Percentiles rank a stretch among this genome's conserved stretches.
These are phyloP conservation scores for Stevia rebaudiana DNA, from an alignment of 140 eudicot species.

Conservation along the genomic window DNA sequence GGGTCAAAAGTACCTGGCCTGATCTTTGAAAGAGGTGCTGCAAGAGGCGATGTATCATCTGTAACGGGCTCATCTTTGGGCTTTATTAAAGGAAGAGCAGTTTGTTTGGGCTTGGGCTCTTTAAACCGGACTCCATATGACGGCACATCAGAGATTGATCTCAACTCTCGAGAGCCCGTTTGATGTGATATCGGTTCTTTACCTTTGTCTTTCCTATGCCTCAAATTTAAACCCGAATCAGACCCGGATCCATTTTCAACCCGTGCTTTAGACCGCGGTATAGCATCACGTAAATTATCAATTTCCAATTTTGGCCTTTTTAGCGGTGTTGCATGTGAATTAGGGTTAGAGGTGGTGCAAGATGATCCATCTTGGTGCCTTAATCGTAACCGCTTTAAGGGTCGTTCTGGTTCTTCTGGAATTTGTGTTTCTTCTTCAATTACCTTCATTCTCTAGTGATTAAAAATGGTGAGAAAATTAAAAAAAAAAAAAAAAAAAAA, in stretches of 20 bases:
- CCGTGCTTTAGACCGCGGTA: constrained; percentile 24
- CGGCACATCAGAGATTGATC: constrained; percentile 33
- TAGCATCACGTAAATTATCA: constrained; percentile 34
- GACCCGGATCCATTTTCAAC: constrained; percentile 24
- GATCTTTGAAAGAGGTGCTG: constrained; percentile 39
- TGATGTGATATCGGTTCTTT: constrained; percentile 46
- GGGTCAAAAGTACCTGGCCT: constrained; percentile 45
- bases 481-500: neutral
- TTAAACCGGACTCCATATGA: constrained; percentile 37
- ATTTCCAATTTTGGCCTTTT: constrained; percentile 56
- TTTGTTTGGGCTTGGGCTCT: constrained; percentile 40
- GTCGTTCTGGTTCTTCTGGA: constrained; percentile 65
- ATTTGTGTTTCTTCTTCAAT: constrained; percentile 57
- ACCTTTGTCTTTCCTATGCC: constrained; percentile 46
- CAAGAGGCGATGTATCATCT: constrained; percentile 42
- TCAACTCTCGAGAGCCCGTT: constrained; percentile 30
- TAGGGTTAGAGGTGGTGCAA: constrained; percentile 24
- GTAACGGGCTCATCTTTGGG: constrained; percentile 75
- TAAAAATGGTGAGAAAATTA: neutral
- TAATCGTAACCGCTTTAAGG: constrained; percentile 63
- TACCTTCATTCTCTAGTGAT: constrained; percentile 34
- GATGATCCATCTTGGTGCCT: constrained; percentile 51
- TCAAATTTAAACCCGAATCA: constrained; percentile 27
- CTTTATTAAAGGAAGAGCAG: constrained; percentile 32
- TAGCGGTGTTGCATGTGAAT: constrained; percentile 24